Evolutionary conservation across 345 rosid genomes (phyloP).

Genomic region (Triadica sebifera): DNA sequence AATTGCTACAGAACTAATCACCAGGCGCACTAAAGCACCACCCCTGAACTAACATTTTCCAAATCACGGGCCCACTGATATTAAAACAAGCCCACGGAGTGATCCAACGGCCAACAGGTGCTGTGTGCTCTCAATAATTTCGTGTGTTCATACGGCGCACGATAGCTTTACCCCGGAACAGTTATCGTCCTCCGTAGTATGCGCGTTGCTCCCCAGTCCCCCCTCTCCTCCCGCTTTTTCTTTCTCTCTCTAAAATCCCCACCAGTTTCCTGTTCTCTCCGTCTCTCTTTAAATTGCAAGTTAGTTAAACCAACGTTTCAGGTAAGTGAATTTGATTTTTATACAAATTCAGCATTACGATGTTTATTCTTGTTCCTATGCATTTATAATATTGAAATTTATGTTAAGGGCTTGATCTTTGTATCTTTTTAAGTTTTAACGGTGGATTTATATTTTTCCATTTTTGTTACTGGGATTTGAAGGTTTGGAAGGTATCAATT

Average conservation of each 20-base stretch:
- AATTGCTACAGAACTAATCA: no score
- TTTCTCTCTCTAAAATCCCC: conserved; percentile 19
- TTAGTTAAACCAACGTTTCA: conserved; percentile 21
- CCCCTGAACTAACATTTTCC: neutral
- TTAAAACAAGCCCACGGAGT: neutral
- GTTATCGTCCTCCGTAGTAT: conserved; percentile 27
- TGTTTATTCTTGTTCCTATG: neutral
- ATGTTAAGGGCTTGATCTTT: neutral
- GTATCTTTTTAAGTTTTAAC: neutral
- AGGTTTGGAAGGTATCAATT: conserved; percentile 2
- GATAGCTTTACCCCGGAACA: conserved; percentile 27
- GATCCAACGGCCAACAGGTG: conserved; percentile 26
- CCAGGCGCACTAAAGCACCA: conserved; percentile 1
- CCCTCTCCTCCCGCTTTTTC: neutral
- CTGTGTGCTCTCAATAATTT: conserved; percentile 21
- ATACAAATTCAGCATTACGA: neutral
- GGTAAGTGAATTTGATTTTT: neutral
- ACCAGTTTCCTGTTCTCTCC: conserved; percentile 23
- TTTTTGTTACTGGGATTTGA: neutral
- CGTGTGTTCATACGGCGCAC: conserved; percentile 19
- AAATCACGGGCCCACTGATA: neutral
- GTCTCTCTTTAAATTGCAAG: neutral
- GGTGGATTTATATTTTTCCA: neutral
- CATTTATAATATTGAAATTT: neutral
- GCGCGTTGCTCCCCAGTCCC: conserved; percentile 45